Evolutionary conservation across 1,284 basidiomycete genomes (phyloP).

Genomic region (Ceratobasidium sp.): DNA sequence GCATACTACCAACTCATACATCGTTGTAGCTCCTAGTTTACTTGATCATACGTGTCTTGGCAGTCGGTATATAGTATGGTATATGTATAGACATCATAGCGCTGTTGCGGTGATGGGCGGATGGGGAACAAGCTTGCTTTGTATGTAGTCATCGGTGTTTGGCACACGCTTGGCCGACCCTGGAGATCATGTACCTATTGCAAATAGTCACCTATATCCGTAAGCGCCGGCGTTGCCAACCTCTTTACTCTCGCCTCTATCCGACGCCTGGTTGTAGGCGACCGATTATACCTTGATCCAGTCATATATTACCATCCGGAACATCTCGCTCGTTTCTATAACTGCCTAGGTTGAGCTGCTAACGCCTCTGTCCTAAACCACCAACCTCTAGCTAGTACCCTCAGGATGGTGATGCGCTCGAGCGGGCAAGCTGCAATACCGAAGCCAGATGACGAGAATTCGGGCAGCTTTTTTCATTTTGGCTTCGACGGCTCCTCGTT

Average conservation of each 20-base stretch:
- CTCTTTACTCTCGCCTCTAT: not conserved
- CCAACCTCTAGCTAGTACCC: no score
- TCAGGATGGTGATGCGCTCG: not conserved
- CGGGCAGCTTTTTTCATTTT: conserved; percentile 27
- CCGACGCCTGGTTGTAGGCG: conserved; percentile 44
- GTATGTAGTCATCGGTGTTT: no score
- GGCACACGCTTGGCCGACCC: no score
- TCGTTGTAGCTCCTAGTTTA: no score
- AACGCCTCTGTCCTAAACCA: not conserved
- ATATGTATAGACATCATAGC: no score
- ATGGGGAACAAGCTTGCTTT: no score
- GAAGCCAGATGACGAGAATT: not conserved
- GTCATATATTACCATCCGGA: conserved; percentile 1
- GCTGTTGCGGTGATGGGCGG: no score
- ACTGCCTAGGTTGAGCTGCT: not conserved
- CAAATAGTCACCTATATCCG: not conserved
- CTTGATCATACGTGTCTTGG: no score
- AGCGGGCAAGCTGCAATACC: not conserved
- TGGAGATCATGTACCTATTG: conserved; percentile 11
- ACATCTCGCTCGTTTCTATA: not conserved
- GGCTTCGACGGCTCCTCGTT: conserved; percentile 40
- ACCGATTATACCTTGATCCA: conserved; percentile 2
- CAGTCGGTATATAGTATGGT: no score
- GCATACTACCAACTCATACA: no score
- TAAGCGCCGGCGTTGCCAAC: conserved; percentile 40